phyloP scores from a whole-genome alignment of 352 stramenopile genomes.

The Nothophytophthora sp. region DNA sequence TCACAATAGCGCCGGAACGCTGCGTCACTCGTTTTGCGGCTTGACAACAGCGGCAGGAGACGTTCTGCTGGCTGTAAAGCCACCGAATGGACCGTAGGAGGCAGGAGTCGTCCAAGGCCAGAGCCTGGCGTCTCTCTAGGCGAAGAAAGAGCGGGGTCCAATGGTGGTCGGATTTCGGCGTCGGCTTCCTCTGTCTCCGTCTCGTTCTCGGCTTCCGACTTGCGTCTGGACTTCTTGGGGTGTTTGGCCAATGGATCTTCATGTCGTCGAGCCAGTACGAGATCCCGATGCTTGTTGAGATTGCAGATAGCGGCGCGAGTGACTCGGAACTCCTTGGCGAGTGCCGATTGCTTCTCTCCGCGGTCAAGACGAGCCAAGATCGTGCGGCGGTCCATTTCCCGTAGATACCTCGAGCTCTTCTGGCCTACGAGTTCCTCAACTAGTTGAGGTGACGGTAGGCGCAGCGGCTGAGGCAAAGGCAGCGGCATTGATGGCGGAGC shows the following conservation, averaged over 20 bases:
- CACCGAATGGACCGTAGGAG: constrained; percentile 3
- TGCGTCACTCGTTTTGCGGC: constrained; percentile 4
- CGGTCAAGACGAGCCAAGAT: constrained; percentile 42
- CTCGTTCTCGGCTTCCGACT: neutral
- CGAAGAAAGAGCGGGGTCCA: neutral
- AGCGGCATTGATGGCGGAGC: too few species aligned
- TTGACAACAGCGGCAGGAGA: constrained; percentile 14
- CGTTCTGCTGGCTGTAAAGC: constrained; percentile 11
- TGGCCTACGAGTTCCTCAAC: neutral
- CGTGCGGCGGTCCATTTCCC: constrained; percentile 49
- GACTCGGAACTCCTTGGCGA: constrained; percentile 62
- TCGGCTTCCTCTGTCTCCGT: constrained; percentile 3
- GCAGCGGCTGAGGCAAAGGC: too few species aligned
- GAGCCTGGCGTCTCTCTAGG: too few species aligned
- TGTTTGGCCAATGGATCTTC: constrained; percentile 52
- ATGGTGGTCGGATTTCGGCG: neutral
- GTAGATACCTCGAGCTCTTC: constrained; percentile 40
- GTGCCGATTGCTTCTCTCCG: constrained; percentile 45
- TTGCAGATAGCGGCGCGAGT: constrained; percentile 65
- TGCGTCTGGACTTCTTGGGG: constrained; percentile 23
- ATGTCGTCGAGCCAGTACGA: constrained; percentile 36
- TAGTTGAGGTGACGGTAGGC: too few species aligned
- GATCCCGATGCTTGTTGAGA: constrained; percentile 47
- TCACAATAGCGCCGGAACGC: constrained; percentile 31
- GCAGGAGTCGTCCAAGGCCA: too few species aligned